Evolutionary conservation across 345 rosid species (phyloP).

Genomic region (rapeseed (Brassica napus)): DNA sequence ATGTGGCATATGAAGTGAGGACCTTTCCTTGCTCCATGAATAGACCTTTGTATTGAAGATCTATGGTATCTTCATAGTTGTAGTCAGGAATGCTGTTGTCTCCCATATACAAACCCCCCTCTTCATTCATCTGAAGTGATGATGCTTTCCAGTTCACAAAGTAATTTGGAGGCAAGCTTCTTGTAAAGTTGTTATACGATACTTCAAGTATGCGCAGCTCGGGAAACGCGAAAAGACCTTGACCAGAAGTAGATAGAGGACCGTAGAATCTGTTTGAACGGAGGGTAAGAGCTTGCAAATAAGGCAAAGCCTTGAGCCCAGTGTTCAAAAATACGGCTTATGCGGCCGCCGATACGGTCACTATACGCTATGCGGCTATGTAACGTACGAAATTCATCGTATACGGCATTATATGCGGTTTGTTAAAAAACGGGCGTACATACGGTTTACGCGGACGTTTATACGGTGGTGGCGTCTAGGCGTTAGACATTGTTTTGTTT

Average conservation of each 20-base stretch:
- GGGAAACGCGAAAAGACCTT: neutral
- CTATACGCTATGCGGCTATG: too few relatives aligned
- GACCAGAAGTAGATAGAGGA: neutral
- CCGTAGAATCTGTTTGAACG: slow-evolving; percentile 21
- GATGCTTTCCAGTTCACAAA: slow-evolving; percentile 23
- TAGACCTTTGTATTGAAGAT: slow-evolving; percentile 26
- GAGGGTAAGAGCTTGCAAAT: slow-evolving; percentile 6
- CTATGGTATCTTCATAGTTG: neutral
- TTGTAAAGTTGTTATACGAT: neutral
- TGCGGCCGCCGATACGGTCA: too few relatives aligned
- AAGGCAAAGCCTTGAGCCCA: slow-evolving; percentile 16
- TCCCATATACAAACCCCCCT: slow-evolving; percentile 4
- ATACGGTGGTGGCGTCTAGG: too few relatives aligned
- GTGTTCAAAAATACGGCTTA: too few relatives aligned
- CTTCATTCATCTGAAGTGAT: neutral
- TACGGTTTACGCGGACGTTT: too few relatives aligned
- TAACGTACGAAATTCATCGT: too few relatives aligned
- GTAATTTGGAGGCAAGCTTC: slow-evolving; percentile 11
- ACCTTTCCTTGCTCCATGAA: neutral
- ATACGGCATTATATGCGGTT: too few relatives aligned
- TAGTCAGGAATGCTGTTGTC: neutral
- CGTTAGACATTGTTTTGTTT: too few relatives aligned
- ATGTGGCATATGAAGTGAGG: neutral
- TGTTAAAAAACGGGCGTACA: too few relatives aligned
- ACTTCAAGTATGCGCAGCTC: neutral